Base-by-base conservation (phyloP, 2,329 filamentous ascomycete genomes). In the Hyphodiscus sp. region DNA sequence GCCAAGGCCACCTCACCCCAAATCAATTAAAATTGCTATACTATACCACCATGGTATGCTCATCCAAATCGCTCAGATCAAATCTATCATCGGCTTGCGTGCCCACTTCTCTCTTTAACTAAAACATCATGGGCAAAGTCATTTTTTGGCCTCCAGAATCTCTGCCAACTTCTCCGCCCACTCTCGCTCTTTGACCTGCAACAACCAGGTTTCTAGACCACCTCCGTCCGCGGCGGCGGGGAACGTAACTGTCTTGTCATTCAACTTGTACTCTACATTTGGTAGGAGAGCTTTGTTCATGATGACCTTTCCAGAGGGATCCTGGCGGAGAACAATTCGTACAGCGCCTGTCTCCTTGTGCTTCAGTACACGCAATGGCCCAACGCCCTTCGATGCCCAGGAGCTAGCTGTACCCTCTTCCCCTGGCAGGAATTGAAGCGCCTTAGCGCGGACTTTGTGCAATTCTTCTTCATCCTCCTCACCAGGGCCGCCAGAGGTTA, bases 391-490 rank as follows among this genome's bases (percentile, higher is more conserved):
- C 0, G 78, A 82, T 29, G 77, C 73, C 87, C 87, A 95, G 1
- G 77, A 75, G 50, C 74, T 80, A 63, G 77, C 75, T n/a, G 70
- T 67, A 23, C 74, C 73, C n/a, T 74, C 71, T 23, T 76, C 70
- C 15, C 77, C 76, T 15, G 74, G 70, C 42, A 76, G 71, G 62
- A 82, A 81, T 67, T 86, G 85, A 58, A 85, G 71, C 13, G 82
- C 85, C 69, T 89, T 89, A 45, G 85, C 83, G 20, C 84, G 81
- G 15, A 86, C 77, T 65, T 92, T 85, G 67, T 87, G 79, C 19
- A 91, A 68, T 41, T 84, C 74, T 30, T 82, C 78, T 68, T 94
- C 89, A 53, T 89, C 79, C 66, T 87, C 84, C 67, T 91, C 86
- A 20, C 84, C 84, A 42, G 83, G 79, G 16, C 81, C 81, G 52